Evolutionary conservation across 1,284 basidiomycete genomes (phyloP).

Genomic region (Testicularia cyperi): DNA sequence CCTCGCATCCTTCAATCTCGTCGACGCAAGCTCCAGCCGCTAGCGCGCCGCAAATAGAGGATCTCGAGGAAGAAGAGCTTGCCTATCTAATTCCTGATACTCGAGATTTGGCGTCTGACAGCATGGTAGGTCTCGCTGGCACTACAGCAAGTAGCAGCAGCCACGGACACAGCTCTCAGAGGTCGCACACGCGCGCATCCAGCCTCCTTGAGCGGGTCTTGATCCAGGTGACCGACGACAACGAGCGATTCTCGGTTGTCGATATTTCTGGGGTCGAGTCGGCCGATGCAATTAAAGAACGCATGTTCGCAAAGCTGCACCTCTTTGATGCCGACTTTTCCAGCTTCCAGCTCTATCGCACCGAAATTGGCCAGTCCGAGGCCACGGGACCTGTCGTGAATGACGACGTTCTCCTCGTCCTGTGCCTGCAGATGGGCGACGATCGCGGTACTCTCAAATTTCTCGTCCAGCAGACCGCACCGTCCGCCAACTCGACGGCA

Average conservation of each 20-base stretch:
- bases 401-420: conserved; percentile 54
- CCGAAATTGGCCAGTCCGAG: conserved; percentile 55
- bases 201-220: conserved; percentile 42
- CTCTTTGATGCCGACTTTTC: conserved; percentile 47
- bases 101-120: background rate
- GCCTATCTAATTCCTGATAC: conserved; percentile 26
- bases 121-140: too few species aligned
- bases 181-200: conserved; percentile 11
- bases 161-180: conserved; percentile 4
- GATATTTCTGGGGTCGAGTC: conserved; percentile 54
- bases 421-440: conserved; percentile 57
- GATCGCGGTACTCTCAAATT: conserved; percentile 58
- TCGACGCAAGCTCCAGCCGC: too few species aligned
- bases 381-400: conserved; percentile 46
- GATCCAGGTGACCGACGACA: conserved; percentile 59
- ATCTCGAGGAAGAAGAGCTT: conserved; percentile 28
- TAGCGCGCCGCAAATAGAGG: too few species aligned
- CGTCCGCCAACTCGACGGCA: conserved; percentile 20
- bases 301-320: conserved; percentile 53
- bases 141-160: too few species aligned
- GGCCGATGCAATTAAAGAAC: conserved; percentile 55
- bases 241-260: conserved; percentile 58
- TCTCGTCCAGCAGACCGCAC: conserved; percentile 43
- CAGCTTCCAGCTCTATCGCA: conserved; percentile 48
- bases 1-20: too few species aligned